Percentiles rank a stretch among this genome's conserved stretches.
Evolutionary conservation across 257 asterid genomes (phyloP).

Genomic region (Hygrophila difformis): DNA sequence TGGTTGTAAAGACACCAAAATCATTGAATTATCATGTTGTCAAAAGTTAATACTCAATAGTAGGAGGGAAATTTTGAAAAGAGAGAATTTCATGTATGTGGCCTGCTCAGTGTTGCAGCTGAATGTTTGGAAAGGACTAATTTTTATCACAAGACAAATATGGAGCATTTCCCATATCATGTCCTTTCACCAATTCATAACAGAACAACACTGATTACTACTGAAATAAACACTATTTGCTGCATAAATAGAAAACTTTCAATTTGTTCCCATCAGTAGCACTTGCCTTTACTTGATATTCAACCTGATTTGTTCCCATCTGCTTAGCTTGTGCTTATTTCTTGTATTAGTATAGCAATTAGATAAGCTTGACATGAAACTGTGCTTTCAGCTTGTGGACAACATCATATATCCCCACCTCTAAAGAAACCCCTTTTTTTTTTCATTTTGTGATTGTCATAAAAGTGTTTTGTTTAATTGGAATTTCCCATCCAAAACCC

Average conservation of each 20-base stretch:
- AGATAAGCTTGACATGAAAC: background rate
- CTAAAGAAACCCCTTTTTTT: background rate
- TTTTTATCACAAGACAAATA: background rate
- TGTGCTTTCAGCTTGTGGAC: background rate
- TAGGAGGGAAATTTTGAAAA: conserved; percentile 6
- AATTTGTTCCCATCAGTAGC: conserved; percentile 1
- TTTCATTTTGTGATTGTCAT: background rate
- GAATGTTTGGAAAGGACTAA: background rate
- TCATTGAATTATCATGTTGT: conserved; percentile 19
- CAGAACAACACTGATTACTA: too few relatives aligned
- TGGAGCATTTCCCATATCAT: too few relatives aligned
- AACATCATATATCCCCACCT: background rate
- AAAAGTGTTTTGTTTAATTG: too few relatives aligned
- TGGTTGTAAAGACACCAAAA: conserved; percentile 16
- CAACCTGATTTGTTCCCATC: background rate
- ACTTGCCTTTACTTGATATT: conserved; percentile 5
- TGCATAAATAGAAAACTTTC: too few relatives aligned
- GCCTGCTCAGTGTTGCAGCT: too few relatives aligned
- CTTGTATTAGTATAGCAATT: too few relatives aligned
- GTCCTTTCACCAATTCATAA: too few relatives aligned
- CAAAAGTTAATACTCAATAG: conserved; percentile 11
- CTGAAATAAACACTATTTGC: too few relatives aligned
- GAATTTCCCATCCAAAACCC: too few relatives aligned
- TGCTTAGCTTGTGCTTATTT: too few relatives aligned
- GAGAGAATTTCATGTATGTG: conserved; percentile 22